Base-by-base conservation (phyloP, 129 eudicot species). In the Arctium lappa region DNA sequence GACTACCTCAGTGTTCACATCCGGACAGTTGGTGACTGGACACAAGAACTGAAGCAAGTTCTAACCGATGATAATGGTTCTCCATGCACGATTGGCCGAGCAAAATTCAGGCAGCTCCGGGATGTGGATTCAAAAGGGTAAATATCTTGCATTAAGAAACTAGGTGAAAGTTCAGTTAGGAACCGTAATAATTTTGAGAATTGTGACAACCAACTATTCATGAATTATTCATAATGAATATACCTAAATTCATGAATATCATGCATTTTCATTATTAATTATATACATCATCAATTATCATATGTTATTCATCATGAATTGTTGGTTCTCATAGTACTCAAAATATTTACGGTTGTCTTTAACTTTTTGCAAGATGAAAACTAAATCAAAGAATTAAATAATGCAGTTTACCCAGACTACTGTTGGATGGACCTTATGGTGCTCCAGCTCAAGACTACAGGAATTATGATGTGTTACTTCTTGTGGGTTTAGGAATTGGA, bases 391-490 rank as follows among this genome's bases (percentile, higher is more conserved):
- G 8, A 60, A 72, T 32, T 74, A 16, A 46, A 48, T 32, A 7
- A 8, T 83, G 89, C 96, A 96, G 98, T 13, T 85, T 92, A 80
- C 98, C 98, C 4, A 90, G 85, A 78, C 84, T 96, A 79, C 86
- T 86, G 27, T 89, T 96, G 15, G 99, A 96, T 78, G 99, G 99
- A 73, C 99, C 99, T 37, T 96, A 91, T 37, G 99, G 99, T 50
- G 98, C 99, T 75, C 98, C 99, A 75, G 99, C 99, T n/a, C 99
- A 96, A 81, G 97, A 96, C 77, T 96, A 96, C 92, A 91, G 87
- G 39, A 93, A 96, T 85, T 96, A 96, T 69, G 99, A 96, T 65
- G 97, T 93, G 33, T 46, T 96, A 77, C 99, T 96, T 76, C 96
- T 96, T 30, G 97, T 96, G 48, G 99, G 99, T 36, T 91, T 96